Conservation (phyloP, 2,329 filamentous ascomycete species). For the Aspergillus terreus region DNA sequence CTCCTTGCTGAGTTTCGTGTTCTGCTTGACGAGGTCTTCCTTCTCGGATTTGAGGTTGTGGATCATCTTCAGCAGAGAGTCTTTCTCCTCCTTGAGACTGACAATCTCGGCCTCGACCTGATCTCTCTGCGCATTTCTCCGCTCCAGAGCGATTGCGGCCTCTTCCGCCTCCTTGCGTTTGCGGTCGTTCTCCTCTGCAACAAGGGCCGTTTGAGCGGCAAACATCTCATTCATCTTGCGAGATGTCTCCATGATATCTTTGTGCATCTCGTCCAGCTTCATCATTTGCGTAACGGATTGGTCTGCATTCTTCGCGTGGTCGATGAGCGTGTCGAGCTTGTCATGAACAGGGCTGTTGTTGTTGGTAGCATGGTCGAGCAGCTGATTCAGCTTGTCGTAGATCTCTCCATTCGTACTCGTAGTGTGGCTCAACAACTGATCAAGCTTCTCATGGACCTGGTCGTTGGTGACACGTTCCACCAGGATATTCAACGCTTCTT, state of each 20-base stretch:
- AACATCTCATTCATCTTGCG: slow-evolving; percentile 75
- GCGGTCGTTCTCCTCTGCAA: slow-evolving; percentile 74
- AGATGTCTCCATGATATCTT: slow-evolving; percentile 79
- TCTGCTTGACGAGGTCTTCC: slow-evolving; percentile 72
- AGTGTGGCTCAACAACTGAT: slow-evolving; percentile 38
- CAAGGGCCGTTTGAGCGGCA: slow-evolving; percentile 33
- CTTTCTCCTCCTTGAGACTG: slow-evolving; percentile 55
- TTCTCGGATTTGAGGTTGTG: slow-evolving; percentile 43
- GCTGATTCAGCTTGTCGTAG: slow-evolving; percentile 55
- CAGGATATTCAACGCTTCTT: slow-evolving; percentile 55
- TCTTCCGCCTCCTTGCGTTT: slow-evolving; percentile 77
- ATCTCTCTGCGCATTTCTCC: slow-evolving; percentile 64
- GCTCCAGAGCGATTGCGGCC: slow-evolving; percentile 74
- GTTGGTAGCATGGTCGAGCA: slow-evolving; percentile 36
- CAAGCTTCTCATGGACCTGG: slow-evolving; percentile 58
- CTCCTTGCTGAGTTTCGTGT: slow-evolving; percentile 75
- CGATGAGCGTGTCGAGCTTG: slow-evolving; percentile 42
- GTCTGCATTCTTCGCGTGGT: slow-evolving; percentile 56
- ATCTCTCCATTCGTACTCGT: slow-evolving; percentile 39
- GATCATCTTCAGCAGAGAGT: slow-evolving; percentile 58
- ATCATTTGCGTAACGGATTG: slow-evolving; percentile 73
- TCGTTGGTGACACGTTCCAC: slow-evolving; percentile 48
- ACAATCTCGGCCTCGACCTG: slow-evolving; percentile 53
- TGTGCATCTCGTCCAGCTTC: slow-evolving; percentile 82
- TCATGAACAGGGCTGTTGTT: slow-evolving; percentile 29